A percentile compares a stretch with the other conserved stretches of the same genome.
Evolutionary conservation across 1,284 basidiomycete species (phyloP).

Genomic region (Bjerkandera adusta): DNA sequence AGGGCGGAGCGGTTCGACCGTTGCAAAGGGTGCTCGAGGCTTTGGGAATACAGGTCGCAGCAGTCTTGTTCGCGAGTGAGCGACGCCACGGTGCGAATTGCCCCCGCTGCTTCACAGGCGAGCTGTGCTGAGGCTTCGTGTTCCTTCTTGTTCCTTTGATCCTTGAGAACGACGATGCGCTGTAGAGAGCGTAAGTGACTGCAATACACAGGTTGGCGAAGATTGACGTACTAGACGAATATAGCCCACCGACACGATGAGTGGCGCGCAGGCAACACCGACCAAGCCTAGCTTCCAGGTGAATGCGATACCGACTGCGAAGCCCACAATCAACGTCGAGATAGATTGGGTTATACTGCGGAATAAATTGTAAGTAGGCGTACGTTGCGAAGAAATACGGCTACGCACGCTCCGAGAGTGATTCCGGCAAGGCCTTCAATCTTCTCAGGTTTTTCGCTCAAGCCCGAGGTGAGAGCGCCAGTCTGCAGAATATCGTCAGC

Average conservation of each 20-base stretch:
- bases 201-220: background rate
- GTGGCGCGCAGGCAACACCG: conserved; percentile 80
- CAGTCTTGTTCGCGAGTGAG: conserved; percentile 86
- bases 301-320: conserved; percentile 76
- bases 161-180: conserved; percentile 83
- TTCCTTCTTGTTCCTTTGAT: conserved; percentile 81
- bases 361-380: conserved; percentile 59
- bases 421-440: conserved; percentile 88
- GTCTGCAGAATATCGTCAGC: conserved; percentile 40
- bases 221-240: conserved; percentile 70
- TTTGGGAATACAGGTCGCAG: conserved; percentile 66
- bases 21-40: conserved; percentile 69
- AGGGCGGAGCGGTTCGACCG: conserved; percentile 66
- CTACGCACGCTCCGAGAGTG: conserved; percentile 73
- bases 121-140: conserved; percentile 89
- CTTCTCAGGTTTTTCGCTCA: conserved; percentile 92
- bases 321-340: conserved; percentile 74
- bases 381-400: conserved; percentile 52
- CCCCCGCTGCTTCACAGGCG: conserved; percentile 91
- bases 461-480: conserved; percentile 76
- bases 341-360: conserved; percentile 75
- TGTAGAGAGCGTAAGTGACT: conserved; percentile 24
- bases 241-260: conserved; percentile 85
- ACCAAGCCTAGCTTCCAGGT: conserved; percentile 81
- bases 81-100: conserved; percentile 93